Conservation (phyloP, 202 grass and related monocot species). For the Alloteropsis angusta region DNA sequence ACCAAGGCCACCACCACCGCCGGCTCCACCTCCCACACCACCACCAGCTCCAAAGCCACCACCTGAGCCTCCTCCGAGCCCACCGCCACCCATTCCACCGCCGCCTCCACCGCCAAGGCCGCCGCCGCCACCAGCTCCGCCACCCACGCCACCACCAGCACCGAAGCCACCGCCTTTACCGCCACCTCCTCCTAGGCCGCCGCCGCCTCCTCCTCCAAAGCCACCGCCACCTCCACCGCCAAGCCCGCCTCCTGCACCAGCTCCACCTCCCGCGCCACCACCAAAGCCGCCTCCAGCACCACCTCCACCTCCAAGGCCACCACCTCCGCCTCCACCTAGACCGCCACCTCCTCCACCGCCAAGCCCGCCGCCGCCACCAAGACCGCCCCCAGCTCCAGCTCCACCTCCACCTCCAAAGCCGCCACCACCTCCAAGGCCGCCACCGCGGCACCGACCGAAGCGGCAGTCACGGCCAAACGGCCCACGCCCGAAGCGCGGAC, state of each 20-base stretch:
- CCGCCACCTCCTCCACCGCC: slow-evolving; percentile 21
- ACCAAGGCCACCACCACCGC: slow-evolving; percentile 8
- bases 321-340: neutral
- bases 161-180: slow-evolving; percentile 25
- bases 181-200: neutral
- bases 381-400: neutral
- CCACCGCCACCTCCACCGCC: neutral
- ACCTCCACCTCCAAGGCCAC: neutral
- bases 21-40: neutral
- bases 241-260: neutral
- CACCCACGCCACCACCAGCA: neutral
- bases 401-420: slow-evolving; percentile 22
- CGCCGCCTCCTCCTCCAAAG: neutral
- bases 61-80: neutral
- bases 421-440: slow-evolving; percentile 17
- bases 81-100: slow-evolving; percentile 4
- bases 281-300: slow-evolving; percentile 12
- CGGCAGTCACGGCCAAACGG: slow-evolving; percentile 28
- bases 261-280: neutral
- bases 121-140: neutral
- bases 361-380: neutral
- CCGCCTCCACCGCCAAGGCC: neutral
- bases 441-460: neutral
- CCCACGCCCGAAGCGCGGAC: slow-evolving; percentile 14
- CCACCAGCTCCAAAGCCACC: slow-evolving; percentile 2